A percentile compares a stretch with the other conserved stretches of the same genome.
Conservation (phyloP, 164 flowering plant species). For the Vitis amurensis region DNA sequence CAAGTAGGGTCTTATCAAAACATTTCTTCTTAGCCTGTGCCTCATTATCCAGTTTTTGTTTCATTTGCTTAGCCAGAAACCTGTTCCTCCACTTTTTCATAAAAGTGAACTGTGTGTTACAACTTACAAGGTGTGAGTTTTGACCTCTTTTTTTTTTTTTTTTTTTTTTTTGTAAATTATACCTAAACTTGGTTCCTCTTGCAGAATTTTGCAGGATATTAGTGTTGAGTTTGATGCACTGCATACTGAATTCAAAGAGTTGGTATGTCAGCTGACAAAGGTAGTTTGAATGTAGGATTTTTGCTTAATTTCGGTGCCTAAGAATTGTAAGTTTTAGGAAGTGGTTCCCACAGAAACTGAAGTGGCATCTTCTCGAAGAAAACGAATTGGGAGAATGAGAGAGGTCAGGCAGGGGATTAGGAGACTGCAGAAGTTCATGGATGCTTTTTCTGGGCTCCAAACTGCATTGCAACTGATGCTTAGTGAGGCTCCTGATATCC, state of each 20-base stretch:
- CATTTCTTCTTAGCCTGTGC: too few relatives aligned
- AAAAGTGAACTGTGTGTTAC: too few relatives aligned
- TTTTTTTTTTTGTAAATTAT: not conserved
- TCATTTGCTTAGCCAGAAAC: too few relatives aligned
- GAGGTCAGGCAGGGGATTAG: conserved; percentile 71
- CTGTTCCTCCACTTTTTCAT: too few relatives aligned
- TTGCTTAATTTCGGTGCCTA: conserved; percentile 13
- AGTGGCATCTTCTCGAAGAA: conserved; percentile 46
- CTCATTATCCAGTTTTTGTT: too few relatives aligned
- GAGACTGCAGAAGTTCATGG: conserved; percentile 73
- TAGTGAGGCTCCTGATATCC: conserved; percentile 48
- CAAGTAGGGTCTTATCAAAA: too few relatives aligned
- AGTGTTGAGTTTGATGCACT: conserved; percentile 63
- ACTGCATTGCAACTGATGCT: conserved; percentile 60
- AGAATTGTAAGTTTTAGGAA: conserved; percentile 49
- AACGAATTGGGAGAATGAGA: conserved; percentile 57
- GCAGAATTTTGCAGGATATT: conserved; percentile 74
- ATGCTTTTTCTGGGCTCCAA: conserved; percentile 41
- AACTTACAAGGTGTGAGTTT: not conserved
- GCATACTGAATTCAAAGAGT: conserved; percentile 44
- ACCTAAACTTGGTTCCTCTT: not conserved
- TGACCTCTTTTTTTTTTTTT: not conserved
- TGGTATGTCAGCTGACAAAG: conserved; percentile 53
- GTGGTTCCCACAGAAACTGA: conserved; percentile 37
- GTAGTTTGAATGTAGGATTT: conserved; percentile 4